Conservation (phyloP, 805 yeast genomes). For the Hanseniaspora lindneri region DNA sequence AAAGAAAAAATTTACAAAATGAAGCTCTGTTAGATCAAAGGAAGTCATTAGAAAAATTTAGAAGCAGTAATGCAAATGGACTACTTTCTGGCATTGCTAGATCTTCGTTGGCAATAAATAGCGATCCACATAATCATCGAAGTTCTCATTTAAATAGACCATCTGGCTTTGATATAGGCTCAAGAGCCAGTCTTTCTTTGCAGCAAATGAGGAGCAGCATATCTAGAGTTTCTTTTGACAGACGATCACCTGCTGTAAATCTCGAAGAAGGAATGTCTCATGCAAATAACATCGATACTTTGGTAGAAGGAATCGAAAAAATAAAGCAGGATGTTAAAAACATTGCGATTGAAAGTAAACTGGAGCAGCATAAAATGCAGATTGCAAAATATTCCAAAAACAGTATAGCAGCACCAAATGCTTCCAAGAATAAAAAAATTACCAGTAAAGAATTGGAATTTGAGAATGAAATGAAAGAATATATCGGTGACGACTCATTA, state of each 20-base stretch:
- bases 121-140: constrained; percentile 20
- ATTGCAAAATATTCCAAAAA: constrained; percentile 35
- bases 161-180: constrained; percentile 22
- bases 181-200: constrained; percentile 25
- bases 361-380: constrained; percentile 51
- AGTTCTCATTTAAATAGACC: constrained; percentile 29
- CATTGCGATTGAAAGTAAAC: constrained; percentile 42
- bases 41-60: constrained; percentile 32
- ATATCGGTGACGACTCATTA: constrained; percentile 44
- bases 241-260: constrained; percentile 2
- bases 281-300: constrained; percentile 34
- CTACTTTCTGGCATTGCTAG: constrained; percentile 5
- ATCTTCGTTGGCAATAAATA: constrained; percentile 15
- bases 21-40: constrained; percentile 52
- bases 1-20: constrained; percentile 69
- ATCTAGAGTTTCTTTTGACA: constrained; percentile 18
- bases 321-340: constrained; percentile 43
- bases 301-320: constrained; percentile 33
- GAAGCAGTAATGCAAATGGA: constrained; percentile 23
- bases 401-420: neutral
- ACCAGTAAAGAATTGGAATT: neutral
- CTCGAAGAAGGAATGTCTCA: neutral
- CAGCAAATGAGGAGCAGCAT: constrained; percentile 27
- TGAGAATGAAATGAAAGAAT: constrained; percentile 22
- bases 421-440: neutral